phyloP scores from a whole-genome alignment of 2,329 filamentous ascomycete species.

The Venturia carpophila region DNA sequence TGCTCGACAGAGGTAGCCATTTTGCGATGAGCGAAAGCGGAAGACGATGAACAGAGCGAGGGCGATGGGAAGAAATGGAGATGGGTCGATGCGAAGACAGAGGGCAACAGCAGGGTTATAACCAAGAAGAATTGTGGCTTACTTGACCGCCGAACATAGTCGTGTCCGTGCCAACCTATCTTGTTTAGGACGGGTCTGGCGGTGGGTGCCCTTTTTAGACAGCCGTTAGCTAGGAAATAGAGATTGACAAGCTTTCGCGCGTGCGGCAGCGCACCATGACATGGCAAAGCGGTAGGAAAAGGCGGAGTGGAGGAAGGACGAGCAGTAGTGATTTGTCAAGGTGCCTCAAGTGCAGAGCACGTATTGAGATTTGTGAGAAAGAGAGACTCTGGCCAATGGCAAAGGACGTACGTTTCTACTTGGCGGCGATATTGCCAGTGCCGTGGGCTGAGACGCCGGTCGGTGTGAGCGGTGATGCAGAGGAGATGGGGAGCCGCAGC shows the following conservation, averaged over 20 bases:
- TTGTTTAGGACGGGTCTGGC: background rate
- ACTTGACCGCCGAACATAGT: conserved; percentile 13
- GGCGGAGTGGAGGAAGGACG: background rate
- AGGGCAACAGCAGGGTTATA: conserved; percentile 6
- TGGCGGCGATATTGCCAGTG: background rate
- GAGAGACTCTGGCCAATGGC: background rate
- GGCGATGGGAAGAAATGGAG: background rate
- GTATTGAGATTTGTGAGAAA: background rate
- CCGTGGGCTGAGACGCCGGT: background rate
- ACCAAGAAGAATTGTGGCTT: conserved; percentile 4
- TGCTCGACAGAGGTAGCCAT: conserved; percentile 1
- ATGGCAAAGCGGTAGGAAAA: background rate
- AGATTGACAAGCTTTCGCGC: background rate
- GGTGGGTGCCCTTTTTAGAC: background rate
- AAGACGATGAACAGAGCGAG: background rate
- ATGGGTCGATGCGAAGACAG: background rate
- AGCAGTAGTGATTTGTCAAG: background rate
- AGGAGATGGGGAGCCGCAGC: conserved; percentile 8
- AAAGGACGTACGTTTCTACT: background rate
- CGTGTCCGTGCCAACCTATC: background rate
- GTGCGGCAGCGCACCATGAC: too few species aligned
- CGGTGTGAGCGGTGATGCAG: background rate
- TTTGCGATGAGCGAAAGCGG: background rate
- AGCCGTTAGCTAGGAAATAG: background rate
- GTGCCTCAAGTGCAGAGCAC: background rate